Base-by-base conservation (phyloP, 331 rosid genomes). In the Ulmus americana region DNA sequence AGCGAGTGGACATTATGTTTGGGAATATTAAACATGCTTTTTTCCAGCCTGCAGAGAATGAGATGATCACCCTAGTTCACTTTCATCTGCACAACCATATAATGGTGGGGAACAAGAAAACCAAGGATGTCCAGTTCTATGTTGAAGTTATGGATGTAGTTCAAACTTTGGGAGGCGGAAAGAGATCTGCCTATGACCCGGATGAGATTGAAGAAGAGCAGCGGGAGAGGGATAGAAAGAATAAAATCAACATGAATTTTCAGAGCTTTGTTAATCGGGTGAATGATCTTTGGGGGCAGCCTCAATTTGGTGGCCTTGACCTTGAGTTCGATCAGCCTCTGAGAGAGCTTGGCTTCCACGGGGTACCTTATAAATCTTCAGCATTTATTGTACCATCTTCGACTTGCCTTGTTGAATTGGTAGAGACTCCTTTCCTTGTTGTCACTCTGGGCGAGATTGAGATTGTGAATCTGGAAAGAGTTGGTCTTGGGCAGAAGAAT, bases 201-300 rank as follows among this genome's bases (percentile, higher is more conserved):
- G 82, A 81, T 59, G 85, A 81, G 80, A 77, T 81, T 40, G 85
- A 81, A 75, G 85, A 81, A 68, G 85, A 81, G 75, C 82, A 81
- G 61, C 73, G 85, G 55, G 85, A 81, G 70, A 77, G 82, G 54
- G 82, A 75, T 55, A 77, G 85, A 65, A 81, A 81, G 75, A 81
- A 81, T 38, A 77, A 76, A 68, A 70, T 81, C 76, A 81, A 81
- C 73, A 77, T 71, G 76, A 68, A 74, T n/a, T 81, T 81, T 55
- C 82, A 77, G 22, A 81, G 68, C 64, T 77, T 77, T 77, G 85
- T 81, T 57, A 77, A 68, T 61, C 80, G 85, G 43, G 85, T 81
- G 20, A 75, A 74, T 57, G 82, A 77, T 71, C 82, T 81, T 41
- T 81, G 85, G 85, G 76, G 77, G 64, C 85, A 77, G 67, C 77